These are phyloP conservation scores for Aphanomyces cochlioides DNA, from an alignment of 352 stramenopile genomes.

Conservation along the genomic window DNA sequence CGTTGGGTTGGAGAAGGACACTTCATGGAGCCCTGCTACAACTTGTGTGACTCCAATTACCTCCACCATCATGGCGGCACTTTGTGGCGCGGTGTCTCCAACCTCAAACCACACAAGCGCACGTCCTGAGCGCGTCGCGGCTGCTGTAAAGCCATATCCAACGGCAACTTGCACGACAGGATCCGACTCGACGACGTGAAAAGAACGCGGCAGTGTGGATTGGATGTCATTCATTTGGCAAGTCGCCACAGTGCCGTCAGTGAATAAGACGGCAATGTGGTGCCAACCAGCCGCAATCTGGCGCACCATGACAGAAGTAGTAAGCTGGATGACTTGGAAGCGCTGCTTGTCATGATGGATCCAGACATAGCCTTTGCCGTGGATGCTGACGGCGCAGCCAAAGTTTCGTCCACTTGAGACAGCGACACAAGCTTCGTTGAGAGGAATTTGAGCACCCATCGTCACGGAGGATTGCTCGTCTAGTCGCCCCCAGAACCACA, in stretches of 20 bases:
- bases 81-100: background rate
- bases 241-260: background rate
- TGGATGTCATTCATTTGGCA: background rate
- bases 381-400: background rate
- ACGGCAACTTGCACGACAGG: background rate
- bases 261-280: background rate
- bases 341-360: background rate
- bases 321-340: background rate
- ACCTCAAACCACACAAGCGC: background rate
- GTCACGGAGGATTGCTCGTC: background rate
- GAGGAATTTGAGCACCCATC: background rate
- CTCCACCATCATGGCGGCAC: background rate
- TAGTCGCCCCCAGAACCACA: conserved; percentile 22
- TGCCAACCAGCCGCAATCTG: background rate
- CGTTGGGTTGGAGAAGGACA: background rate
- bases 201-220: background rate
- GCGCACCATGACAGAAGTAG: background rate
- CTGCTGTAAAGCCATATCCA: conserved; percentile 2
- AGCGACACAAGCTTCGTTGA: background rate
- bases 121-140: background rate
- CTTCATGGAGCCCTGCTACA: background rate
- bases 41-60: background rate
- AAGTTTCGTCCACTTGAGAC: background rate
- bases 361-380: background rate
- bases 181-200: background rate